A percentile compares a stretch with the other conserved stretches of the same genome.
Conservation (phyloP, 129 eudicot genomes). For the Ambrosia artemisiifolia region DNA sequence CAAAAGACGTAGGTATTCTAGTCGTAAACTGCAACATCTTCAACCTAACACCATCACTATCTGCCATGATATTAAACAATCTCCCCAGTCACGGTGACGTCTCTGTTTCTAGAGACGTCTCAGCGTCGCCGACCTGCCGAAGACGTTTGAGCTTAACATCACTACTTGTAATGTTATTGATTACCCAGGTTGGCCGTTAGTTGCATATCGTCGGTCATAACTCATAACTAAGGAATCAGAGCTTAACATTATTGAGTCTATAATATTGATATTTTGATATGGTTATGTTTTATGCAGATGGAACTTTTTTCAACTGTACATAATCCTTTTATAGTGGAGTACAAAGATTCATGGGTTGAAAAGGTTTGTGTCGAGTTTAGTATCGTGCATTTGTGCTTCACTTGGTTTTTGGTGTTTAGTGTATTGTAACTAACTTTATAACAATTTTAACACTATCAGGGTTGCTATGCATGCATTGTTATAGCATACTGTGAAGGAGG, state of each 20-base stretch:
- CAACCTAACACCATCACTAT: slow-evolving; percentile 88
- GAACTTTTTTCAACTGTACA: slow-evolving; percentile 71
- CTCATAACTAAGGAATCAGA: too few relatives aligned
- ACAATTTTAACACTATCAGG: slow-evolving; percentile 42
- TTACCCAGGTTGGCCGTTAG: too few relatives aligned
- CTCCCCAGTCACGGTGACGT: too few relatives aligned
- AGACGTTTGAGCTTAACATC: too few relatives aligned
- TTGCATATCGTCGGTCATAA: too few relatives aligned
- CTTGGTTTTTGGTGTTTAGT: neutral
- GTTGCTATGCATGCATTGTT: slow-evolving; percentile 94
- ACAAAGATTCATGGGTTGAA: slow-evolving; percentile 98
- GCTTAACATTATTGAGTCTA: neutral
- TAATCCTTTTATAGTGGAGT: slow-evolving; percentile 87
- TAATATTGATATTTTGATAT: too few relatives aligned
- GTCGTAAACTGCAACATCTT: slow-evolving; percentile 95
- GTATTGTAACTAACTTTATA: neutral
- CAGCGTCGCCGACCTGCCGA: slow-evolving; percentile 97
- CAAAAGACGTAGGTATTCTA: slow-evolving; percentile 84
- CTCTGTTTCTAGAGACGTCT: too few relatives aligned
- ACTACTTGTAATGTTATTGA: too few relatives aligned
- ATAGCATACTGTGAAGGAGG: slow-evolving; percentile 98
- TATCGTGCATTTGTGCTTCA: neutral
- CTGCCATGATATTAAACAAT: slow-evolving; percentile 99
- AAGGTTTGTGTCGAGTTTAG: slow-evolving; percentile 47
- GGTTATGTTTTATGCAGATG: slow-evolving; percentile 54